A percentile compares a stretch with the other conserved stretches of the same genome.
These are phyloP conservation scores for Rusavskia elegans DNA, from an alignment of 495 filamentous ascomycete species.

Conservation along the genomic window DNA sequence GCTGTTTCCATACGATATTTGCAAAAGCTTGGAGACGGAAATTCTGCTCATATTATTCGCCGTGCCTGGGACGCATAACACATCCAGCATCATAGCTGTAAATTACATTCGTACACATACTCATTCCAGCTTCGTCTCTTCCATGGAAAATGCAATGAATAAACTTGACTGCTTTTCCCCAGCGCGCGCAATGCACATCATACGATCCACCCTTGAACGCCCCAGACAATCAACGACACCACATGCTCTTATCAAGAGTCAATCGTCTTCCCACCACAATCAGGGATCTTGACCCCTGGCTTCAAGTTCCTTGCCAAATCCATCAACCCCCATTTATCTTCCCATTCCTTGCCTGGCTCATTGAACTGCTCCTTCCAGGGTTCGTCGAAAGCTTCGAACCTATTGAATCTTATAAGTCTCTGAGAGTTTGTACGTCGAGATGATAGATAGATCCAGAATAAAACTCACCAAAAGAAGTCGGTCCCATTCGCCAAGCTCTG, in stretches of 20 bases:
- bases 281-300: constrained; percentile 68
- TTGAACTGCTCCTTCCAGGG: constrained; percentile 71
- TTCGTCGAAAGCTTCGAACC: constrained; percentile 17
- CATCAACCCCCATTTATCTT: constrained; percentile 93
- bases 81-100: too few species aligned
- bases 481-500: constrained; percentile 61
- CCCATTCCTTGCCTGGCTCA: constrained; percentile 57
- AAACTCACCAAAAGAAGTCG: constrained; percentile 75
- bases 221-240: not conserved
- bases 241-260: not conserved
- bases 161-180: not conserved
- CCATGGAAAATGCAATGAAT: too few species aligned
- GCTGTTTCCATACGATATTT: too few species aligned
- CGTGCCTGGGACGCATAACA: too few species aligned
- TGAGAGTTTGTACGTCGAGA: not conserved
- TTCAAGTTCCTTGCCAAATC: constrained; percentile 78
- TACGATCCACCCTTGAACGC: not conserved
- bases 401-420: not conserved
- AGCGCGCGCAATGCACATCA: not conserved
- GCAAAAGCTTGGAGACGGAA: too few species aligned
- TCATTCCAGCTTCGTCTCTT: not conserved
- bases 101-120: too few species aligned
- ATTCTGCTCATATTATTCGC: too few species aligned
- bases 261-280: constrained; percentile 65
- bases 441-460: not conserved